Percentiles rank a stretch among this genome's conserved stretches.
These are phyloP conservation scores for Verticillium tricorpus DNA, from an alignment of 2,329 filamentous ascomycete species.

Conservation along the genomic window DNA sequence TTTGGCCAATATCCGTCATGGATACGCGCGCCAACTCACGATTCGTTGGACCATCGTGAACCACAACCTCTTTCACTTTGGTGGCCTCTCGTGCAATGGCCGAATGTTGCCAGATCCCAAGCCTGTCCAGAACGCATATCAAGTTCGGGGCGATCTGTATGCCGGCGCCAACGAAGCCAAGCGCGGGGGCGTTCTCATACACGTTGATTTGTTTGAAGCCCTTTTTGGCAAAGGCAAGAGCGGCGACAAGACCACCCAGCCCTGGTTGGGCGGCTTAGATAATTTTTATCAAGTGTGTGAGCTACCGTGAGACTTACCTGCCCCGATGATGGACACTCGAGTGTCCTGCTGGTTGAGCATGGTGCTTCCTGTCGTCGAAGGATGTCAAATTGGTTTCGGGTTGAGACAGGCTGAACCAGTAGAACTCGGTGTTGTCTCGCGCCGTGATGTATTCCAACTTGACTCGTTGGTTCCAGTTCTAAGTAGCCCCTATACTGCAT, in stretches of 20 bases:
- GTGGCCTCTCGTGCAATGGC: conserved; percentile 67
- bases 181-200: conserved; percentile 65
- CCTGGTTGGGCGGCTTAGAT: conserved; percentile 35
- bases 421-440: too few relatives aligned
- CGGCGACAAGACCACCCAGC: conserved; percentile 72
- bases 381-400: too few relatives aligned
- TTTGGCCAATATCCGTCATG: conserved; percentile 60
- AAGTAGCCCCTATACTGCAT: not conserved
- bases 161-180: conserved; percentile 78
- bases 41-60: conserved; percentile 59
- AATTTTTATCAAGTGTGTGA: too few relatives aligned
- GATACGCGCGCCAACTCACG: conserved; percentile 66
- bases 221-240: conserved; percentile 68
- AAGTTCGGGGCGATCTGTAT: conserved; percentile 83
- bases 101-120: conserved; percentile 61
- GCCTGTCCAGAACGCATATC: conserved; percentile 65
- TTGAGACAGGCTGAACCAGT: too few relatives aligned
- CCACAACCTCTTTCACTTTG: conserved; percentile 51
- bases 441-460: too few relatives aligned
- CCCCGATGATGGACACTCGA: not conserved
- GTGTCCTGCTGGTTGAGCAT: conserved; percentile 26
- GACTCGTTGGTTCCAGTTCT: not conserved
- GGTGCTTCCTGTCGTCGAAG: not conserved
- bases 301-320: not conserved
- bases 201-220: conserved; percentile 70